phyloP scores from a whole-genome alignment of 148 eudicot genomes.

The Cornus kousa region DNA sequence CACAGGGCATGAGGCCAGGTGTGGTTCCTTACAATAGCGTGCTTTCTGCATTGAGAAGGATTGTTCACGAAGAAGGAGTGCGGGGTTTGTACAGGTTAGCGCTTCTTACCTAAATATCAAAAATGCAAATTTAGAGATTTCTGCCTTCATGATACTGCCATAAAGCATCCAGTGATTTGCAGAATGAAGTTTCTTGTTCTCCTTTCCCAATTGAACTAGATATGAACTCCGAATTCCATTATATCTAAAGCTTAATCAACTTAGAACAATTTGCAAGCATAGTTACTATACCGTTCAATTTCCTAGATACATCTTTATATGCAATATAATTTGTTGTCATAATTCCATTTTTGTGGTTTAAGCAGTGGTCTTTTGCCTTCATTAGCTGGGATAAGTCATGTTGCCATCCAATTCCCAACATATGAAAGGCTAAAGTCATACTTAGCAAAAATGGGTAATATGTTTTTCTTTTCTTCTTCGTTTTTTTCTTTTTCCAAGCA shows the following conservation, averaged over 20 bases:
- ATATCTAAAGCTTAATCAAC: neutral
- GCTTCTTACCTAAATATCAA: neutral
- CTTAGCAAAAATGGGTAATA: constrained; percentile 68
- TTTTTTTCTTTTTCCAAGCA: neutral
- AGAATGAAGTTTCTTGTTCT: neutral
- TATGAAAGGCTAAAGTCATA: constrained; percentile 81
- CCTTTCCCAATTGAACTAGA: neutral
- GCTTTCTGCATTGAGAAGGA: constrained; percentile 76
- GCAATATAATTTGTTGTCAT: neutral
- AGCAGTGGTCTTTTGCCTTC: constrained; percentile 95
- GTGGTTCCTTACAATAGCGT: constrained; percentile 79
- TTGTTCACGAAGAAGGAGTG: constrained; percentile 72
- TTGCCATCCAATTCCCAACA: constrained; percentile 92
- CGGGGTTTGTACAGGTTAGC: constrained; percentile 82
- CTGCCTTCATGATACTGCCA: neutral
- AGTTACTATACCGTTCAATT: neutral
- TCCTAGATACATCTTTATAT: neutral
- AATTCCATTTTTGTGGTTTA: constrained; percentile 20
- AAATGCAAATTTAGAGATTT: neutral
- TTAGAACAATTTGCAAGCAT: neutral
- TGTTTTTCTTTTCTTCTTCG: constrained; percentile 1
- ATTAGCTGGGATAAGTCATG: constrained; percentile 84
- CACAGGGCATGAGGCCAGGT: constrained; percentile 87
- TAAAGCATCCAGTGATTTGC: neutral
- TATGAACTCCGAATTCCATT: neutral